phyloP scores from a whole-genome alignment of 768 basidiomycete genomes.

The Russula brevipes region DNA sequence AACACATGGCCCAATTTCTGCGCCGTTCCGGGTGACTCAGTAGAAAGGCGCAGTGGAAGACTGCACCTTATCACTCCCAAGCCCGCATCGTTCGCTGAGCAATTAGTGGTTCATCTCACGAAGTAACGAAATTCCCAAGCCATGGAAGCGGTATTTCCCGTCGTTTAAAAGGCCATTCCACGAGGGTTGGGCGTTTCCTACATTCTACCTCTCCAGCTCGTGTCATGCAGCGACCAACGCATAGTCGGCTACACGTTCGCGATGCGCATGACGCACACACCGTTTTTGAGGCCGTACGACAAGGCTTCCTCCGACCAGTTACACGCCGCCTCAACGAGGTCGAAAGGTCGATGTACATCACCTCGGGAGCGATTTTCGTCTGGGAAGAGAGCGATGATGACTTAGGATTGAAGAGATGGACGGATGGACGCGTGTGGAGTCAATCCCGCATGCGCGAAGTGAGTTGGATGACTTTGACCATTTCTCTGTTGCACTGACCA shows the following conservation, averaged over 20 bases:
- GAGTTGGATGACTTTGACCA: conserved; percentile 8
- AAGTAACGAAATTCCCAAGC: conserved; percentile 25
- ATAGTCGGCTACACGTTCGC: conserved; percentile 59
- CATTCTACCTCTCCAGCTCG: conserved; percentile 36
- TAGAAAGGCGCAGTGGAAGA: conserved; percentile 22
- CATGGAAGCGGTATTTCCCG: conserved; percentile 10
- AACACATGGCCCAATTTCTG: conserved; percentile 22
- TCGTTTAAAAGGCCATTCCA: conserved; percentile 20
- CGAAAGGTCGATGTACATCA: conserved; percentile 50
- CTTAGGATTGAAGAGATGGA: conserved; percentile 62
- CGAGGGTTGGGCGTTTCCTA: conserved; percentile 22
- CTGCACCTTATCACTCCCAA: conserved; percentile 23
- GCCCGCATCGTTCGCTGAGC: conserved; percentile 21
- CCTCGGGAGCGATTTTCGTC: conserved; percentile 59
- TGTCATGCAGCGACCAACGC: conserved; percentile 58
- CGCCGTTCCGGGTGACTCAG: conserved; percentile 19
- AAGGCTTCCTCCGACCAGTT: conserved; percentile 46
- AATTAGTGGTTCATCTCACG: conserved; percentile 24
- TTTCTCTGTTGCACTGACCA: conserved; percentile 5
- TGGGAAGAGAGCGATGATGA: conserved; percentile 70
- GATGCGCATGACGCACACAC: conserved; percentile 62
- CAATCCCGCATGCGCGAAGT: conserved; percentile 64
- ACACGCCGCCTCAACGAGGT: conserved; percentile 56
- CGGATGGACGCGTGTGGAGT: conserved; percentile 65
- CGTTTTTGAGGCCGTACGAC: conserved; percentile 60